A percentile compares a stretch with the other conserved stretches of the same genome.
These are phyloP conservation scores for Arthrocladium fulminans DNA, from an alignment of 2,329 filamentous ascomycete species.

Conservation along the genomic window DNA sequence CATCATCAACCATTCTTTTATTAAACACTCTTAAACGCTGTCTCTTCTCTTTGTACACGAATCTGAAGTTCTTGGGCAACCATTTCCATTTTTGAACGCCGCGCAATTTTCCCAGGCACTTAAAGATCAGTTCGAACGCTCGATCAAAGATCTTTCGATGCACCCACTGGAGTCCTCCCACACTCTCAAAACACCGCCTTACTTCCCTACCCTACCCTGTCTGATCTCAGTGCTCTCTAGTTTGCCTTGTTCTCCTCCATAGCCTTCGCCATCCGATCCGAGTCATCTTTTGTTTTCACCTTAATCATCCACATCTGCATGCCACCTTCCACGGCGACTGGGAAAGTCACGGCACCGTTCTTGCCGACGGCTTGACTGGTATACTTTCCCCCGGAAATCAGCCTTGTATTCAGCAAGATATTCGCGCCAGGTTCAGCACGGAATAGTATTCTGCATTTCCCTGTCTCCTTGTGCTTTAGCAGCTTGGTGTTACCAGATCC, in stretches of 20 bases:
- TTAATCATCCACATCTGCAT: slow-evolving; percentile 20
- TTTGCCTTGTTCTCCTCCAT: slow-evolving; percentile 19
- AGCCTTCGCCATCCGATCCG: slow-evolving; percentile 15
- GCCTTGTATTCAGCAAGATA: slow-evolving; percentile 60
- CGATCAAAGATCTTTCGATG: no score
- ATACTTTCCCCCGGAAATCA: slow-evolving; percentile 57
- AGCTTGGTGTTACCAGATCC: slow-evolving; percentile 65
- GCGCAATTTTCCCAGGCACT: no score
- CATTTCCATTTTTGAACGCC: no score
- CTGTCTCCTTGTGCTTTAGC: slow-evolving; percentile 63
- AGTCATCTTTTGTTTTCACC: slow-evolving; percentile 19
- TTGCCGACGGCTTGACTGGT: slow-evolving; percentile 33
- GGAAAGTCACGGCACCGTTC: slow-evolving; percentile 19
- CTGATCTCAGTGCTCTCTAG: no score
- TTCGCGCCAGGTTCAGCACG: slow-evolving; percentile 68
- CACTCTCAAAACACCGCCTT: no score
- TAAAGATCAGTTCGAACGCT: no score
- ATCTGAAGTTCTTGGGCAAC: no score
- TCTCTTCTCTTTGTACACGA: no score
- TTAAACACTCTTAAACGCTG: no score
- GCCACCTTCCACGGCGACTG: slow-evolving; percentile 17
- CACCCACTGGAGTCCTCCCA: no score
- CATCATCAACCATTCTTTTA: no score
- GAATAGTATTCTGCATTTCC: slow-evolving; percentile 58
- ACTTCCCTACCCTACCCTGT: no score